Base-by-base conservation (phyloP, 805 yeast genomes). In the Yarrowia keelungensis region DNA sequence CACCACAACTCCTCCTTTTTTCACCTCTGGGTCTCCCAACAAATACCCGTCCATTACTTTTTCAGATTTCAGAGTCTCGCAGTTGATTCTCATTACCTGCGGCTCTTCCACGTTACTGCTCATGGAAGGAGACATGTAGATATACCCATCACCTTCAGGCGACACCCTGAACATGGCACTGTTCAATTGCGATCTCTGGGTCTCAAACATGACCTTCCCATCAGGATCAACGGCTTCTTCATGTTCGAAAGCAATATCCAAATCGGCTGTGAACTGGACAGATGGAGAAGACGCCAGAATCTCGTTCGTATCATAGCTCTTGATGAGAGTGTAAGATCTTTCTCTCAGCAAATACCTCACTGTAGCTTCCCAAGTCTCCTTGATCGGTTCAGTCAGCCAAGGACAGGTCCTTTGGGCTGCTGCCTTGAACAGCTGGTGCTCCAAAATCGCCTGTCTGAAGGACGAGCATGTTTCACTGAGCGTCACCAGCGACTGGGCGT, bases 121-220 rank as follows among this genome's bases (percentile, higher is more conserved):
- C 65, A 59, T 59, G 1, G 65, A 59, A 14, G 65, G 65, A 11
- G 65, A 59, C 65, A 45, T 43, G 51, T 59, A 59, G 10, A 59
- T 59, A 32, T 35, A 32, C 2, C 65, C 65, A 4, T 26, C 41
- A 3, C 42, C 51, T 16, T 43, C 51, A 8, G 51, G 65, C 3
- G 65, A 59, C 10, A 59, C 65, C 4, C 65, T 26, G 22, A 59
- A 59, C 65, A 59, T 59, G 3, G 26, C 11, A 14, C 35, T 45
- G n/a, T 59, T 51, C 42, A 59, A 45, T 16, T 59, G 65, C 16
- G 65, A 43, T 16, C 65, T 35, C 39, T 59, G 65, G 7, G 65
- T 59, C 41, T 59, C 65, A 19, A 59, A 59, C 65, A 59, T 59
- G 65, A 59, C 51, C 19, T 35, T 19, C 12, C 65, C 65, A 5